Evolutionary conservation across 2,329 filamentous ascomycete genomes (phyloP), one percentile per base, ranked within the genome.

Genomic region (Phyllosticta citribraziliensis): DNA sequence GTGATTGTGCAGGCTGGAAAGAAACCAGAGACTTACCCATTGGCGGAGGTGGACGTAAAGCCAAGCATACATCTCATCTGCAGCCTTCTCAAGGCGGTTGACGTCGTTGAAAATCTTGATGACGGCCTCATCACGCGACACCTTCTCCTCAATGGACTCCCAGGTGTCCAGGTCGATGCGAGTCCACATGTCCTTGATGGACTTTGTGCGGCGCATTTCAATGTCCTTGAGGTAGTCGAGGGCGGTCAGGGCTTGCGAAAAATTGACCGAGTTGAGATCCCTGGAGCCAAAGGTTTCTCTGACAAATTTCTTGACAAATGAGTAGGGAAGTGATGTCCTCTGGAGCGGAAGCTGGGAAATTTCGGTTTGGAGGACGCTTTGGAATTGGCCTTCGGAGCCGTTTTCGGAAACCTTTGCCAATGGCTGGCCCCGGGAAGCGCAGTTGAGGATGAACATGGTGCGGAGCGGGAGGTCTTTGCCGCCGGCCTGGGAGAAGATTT

Each of bases 401-500:
- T 71, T 64, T 64, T 73, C 69, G 67, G 76, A 65, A 69, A 73
- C 54, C 65, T 56, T 73, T 63, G 65, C 68, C 12, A 73, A 65
- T 52, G 73, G 70, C 47, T 75, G 72, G n/a, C 74, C 72, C 57
- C 76, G 79, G 19, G 83, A 79, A 19, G 81, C 79, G 64, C 81
- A 84, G 69, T 88, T 88, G 70, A 88, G 77, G 25, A 81, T 80
- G 74, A 87, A 87, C 82, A 87, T 87, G 64, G 83, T 86, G 62
- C 84, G 81, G 27, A 88, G 77, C 20, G 85, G 85, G 33, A 87
- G 83, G 67, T 87, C 85, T 68, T 87, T 87, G 66, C 78, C 82
- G 67, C 78, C 80, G 9, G 82, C 81, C 66, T 84, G 82, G 55
- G 78, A 77, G 59, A 84, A 73, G 61, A 82, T 76, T 67, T 84